Evolutionary conservation across 2,329 filamentous ascomycete genomes (phyloP).

Genomic region (Epichloe aotearoae): DNA sequence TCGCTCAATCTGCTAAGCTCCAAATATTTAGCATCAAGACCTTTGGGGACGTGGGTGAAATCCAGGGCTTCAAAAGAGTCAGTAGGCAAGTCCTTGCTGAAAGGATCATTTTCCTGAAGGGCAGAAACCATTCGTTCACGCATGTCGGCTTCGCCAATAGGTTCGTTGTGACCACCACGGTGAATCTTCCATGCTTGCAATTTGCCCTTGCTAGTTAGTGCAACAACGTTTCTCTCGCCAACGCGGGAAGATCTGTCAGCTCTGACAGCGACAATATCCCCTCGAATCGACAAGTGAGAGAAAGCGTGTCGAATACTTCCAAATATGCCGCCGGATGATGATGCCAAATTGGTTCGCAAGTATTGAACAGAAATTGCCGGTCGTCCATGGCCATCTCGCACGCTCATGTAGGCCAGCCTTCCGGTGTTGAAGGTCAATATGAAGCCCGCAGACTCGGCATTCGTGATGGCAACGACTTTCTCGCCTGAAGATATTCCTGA

Average conservation of each 20-base stretch:
- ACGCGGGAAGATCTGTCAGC: constrained; percentile 58
- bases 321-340: constrained; percentile 53
- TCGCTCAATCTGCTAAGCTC: constrained; percentile 38
- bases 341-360: constrained; percentile 48
- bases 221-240: constrained; percentile 74
- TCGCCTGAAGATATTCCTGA: constrained; percentile 68
- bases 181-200: constrained; percentile 82
- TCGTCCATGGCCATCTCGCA: constrained; percentile 78
- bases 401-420: constrained; percentile 70
- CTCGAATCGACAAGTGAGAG: constrained; percentile 54
- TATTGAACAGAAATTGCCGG: constrained; percentile 69
- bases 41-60: constrained; percentile 54
- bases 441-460: constrained; percentile 76
- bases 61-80: constrained; percentile 65
- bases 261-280: constrained; percentile 68
- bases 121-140: constrained; percentile 50
- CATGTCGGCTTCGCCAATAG: constrained; percentile 59
- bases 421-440: constrained; percentile 76
- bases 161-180: constrained; percentile 69
- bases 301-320: constrained; percentile 70
- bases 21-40: constrained; percentile 34
- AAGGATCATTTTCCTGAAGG: constrained; percentile 41
- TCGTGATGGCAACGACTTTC: constrained; percentile 60
- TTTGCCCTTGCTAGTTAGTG: constrained; percentile 63
- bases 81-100: constrained; percentile 33